Evolutionary conservation across 108 stramenopile genomes (phyloP), one percentile per base, ranked within the genome.

Genomic region (Conticribra guillardii): DNA sequence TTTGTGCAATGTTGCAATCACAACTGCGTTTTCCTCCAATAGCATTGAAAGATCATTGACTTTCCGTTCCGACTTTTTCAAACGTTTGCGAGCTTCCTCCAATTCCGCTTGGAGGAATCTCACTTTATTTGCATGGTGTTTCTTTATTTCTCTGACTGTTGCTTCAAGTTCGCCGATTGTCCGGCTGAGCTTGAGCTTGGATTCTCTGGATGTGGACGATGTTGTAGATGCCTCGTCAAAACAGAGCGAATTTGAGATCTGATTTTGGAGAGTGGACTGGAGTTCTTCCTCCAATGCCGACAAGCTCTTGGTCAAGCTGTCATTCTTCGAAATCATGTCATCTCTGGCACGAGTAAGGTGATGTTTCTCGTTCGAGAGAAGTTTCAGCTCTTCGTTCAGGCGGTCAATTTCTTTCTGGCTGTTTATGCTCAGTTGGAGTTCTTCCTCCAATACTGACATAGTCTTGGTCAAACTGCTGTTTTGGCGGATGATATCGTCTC

Each of bases 81-180:
- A 49, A 30, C 60, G 49, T 67, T 58, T 50, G 49, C 78, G 69
- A 9, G 69, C 47, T 18, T 68, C 65, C 24, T 71, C 60, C 15
- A 79, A 54, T 44, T 71, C 78, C 33, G 61, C 46, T 30, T 71
- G 70, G 1, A 79, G 65, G 28, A 51, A 65, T 23, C 51, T 48
- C 1, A 79, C 53, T 21, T 52, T 79, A 15, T 52, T 27, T 23
- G 30, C 33, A 26, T 79, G 70, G 18, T 79, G 70, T 31, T 67
- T 79, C 41, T 79, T 79, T 26, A 79, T 79, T 34, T 63, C 78
- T 47, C 28, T 49, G 9, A 71, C 59, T 54, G 78, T 67, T 23
- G 52, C 26, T 50, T 79, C 69, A 7, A 79, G 60, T 27, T 79
- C 78, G 62, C 57, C 52, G 15, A 63, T 69, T 71, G 78, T 79